Conservation (phyloP, 1,284 basidiomycete genomes). For the Cystobasidium slooffiae region DNA sequence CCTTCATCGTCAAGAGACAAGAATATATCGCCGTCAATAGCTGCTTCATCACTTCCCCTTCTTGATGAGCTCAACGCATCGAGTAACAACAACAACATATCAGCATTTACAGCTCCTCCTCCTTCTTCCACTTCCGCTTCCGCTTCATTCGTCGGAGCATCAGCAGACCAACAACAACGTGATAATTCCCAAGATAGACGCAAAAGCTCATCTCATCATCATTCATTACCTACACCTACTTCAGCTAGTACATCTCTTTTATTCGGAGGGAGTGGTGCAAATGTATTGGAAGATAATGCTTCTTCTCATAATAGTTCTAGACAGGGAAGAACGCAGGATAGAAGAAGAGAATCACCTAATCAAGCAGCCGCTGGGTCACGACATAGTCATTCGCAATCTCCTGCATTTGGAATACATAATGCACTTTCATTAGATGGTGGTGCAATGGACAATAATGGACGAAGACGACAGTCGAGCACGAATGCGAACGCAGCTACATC, state of each 20-base stretch:
- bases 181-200: background rate
- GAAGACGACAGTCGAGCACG: no score
- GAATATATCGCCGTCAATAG: no score
- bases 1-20: no score
- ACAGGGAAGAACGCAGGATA: background rate
- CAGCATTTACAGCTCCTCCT: conserved; percentile 4
- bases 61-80: no score
- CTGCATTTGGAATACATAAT: conserved; percentile 2
- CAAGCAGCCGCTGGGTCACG: background rate
- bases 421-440: no score
- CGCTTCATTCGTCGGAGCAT: background rate
- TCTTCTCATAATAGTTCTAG: background rate
- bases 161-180: conserved; percentile 7
- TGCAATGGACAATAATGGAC: no score
- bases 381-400: conserved; percentile 13
- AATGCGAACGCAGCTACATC: background rate
- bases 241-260: conserved; percentile 10
- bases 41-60: no score
- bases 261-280: background rate
- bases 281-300: background rate
- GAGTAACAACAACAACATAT: background rate
- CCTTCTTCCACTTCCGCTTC: background rate
- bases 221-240: conserved; percentile 3
- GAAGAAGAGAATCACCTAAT: background rate
- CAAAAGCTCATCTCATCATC: background rate